Percentiles rank a stretch among this genome's conserved stretches.
phyloP scores from a whole-genome alignment of 805 yeast genomes.

The Metschnikowia amazonensis region DNA sequence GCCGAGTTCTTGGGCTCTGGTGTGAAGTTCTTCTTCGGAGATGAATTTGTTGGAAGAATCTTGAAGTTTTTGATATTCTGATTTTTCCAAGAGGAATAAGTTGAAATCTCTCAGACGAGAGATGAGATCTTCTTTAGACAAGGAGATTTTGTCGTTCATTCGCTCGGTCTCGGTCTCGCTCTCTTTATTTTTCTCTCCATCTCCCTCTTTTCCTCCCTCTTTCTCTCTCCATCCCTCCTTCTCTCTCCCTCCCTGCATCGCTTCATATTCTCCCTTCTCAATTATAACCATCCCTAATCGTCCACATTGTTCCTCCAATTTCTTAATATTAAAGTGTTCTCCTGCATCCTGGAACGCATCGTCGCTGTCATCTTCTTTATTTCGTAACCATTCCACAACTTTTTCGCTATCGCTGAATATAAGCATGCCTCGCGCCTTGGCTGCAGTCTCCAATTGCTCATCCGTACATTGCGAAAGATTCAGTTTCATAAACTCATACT shows the following conservation, averaged over 20 bases:
- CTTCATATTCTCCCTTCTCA: slow-evolving; percentile 6
- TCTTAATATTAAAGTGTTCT: background rate
- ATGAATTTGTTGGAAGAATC: slow-evolving; percentile 14
- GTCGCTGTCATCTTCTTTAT: background rate
- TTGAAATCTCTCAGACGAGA: slow-evolving; percentile 16
- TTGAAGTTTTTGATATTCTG: slow-evolving; percentile 15
- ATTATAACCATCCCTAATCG: slow-evolving; percentile 10
- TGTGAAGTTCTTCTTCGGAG: slow-evolving; percentile 20
- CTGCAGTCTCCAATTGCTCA: background rate
- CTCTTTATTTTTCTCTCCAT: no score
- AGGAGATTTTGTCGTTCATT: no score
- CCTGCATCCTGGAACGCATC: slow-evolving; percentile 4
- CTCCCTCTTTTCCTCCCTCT: no score
- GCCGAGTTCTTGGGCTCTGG: slow-evolving; percentile 41
- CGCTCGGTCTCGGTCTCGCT: no score
- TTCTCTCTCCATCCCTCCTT: no score
- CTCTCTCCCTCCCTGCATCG: background rate
- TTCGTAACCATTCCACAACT: background rate
- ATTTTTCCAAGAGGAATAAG: slow-evolving; percentile 16
- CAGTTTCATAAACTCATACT: slow-evolving; percentile 5
- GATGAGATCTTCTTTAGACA: slow-evolving; percentile 22
- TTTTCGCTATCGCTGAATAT: background rate
- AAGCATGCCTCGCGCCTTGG: slow-evolving; percentile 1
- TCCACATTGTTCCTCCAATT: background rate
- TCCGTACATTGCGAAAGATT: slow-evolving; percentile 2